These are phyloP conservation scores for Setaria viridis DNA, from an alignment of 202 grass and related monocot species.

Conservation along the genomic window DNA sequence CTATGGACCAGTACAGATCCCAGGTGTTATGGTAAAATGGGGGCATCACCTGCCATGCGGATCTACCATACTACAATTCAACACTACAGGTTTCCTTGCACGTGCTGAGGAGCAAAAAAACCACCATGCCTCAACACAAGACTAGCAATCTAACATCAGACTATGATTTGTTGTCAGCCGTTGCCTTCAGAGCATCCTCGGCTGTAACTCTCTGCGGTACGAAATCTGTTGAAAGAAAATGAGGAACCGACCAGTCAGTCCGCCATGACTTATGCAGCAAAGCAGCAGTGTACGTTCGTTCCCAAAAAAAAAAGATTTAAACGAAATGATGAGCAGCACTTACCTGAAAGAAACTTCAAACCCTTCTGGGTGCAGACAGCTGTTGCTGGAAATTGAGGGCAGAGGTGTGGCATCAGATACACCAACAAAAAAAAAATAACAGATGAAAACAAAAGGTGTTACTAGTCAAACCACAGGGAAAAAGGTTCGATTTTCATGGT, in stretches of 20 bases:
- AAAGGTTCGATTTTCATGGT: not conserved
- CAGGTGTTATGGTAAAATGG: not conserved
- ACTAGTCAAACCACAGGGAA: not conserved
- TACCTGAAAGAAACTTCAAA: conserved; percentile 93
- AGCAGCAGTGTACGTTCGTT: not conserved
- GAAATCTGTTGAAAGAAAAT: conserved; percentile 57
- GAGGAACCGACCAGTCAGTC: not conserved
- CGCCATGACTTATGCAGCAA: not conserved
- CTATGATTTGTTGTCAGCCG: conserved; percentile 9
- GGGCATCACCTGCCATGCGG: not conserved
- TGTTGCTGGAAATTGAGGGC: conserved; percentile 62
- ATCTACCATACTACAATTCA: not conserved
- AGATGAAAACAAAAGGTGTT: no score
- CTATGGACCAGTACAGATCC: not conserved
- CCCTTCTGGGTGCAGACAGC: conserved; percentile 57
- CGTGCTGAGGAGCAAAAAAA: not conserved
- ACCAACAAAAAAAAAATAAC: not conserved
- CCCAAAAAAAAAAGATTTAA: not conserved
- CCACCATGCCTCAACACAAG: not conserved
- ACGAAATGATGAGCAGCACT: not conserved
- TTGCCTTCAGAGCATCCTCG: conserved; percentile 62
- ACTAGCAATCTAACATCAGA: not conserved
- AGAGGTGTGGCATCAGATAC: conserved; percentile 30
- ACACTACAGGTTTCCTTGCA: not conserved
- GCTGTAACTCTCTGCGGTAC: conserved; percentile 68